phyloP scores from a whole-genome alignment of 495 filamentous ascomycete genomes.

The Talaromyces ruber region DNA sequence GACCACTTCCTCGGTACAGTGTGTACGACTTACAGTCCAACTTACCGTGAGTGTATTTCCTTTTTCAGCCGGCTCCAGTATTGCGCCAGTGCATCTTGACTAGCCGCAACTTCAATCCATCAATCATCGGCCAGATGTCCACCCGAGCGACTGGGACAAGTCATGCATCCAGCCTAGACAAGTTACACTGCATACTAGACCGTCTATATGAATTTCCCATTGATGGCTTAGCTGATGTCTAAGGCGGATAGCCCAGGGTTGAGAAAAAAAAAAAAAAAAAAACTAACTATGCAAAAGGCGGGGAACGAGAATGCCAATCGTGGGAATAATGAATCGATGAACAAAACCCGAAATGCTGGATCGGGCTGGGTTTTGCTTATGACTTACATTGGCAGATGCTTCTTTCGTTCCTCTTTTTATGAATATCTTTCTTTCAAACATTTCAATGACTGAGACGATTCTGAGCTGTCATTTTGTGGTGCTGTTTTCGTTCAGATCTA shows the following conservation, averaged over 20 bases:
- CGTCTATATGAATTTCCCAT: background rate
- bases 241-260: background rate
- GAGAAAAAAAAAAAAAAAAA: background rate
- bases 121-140: background rate
- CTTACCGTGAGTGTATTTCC: background rate
- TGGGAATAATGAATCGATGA: background rate
- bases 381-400: background rate
- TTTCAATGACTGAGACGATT: background rate
- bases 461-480: background rate
- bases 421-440: background rate
- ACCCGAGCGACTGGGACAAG: conserved; percentile 2
- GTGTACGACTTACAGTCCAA: background rate
- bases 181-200: conserved; percentile 1
- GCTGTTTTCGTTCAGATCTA: background rate
- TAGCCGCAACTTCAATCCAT: background rate
- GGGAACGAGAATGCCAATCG: background rate
- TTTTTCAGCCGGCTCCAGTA: background rate
- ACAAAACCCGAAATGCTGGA: background rate
- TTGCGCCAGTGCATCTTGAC: background rate
- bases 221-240: background rate
- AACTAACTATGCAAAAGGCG: background rate
- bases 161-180: background rate
- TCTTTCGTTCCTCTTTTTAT: background rate
- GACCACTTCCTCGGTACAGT: background rate
- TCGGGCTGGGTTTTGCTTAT: background rate